Evolutionary conservation across 805 yeast species (phyloP).

Genomic region (Metschnikowia noctiluminum): DNA sequence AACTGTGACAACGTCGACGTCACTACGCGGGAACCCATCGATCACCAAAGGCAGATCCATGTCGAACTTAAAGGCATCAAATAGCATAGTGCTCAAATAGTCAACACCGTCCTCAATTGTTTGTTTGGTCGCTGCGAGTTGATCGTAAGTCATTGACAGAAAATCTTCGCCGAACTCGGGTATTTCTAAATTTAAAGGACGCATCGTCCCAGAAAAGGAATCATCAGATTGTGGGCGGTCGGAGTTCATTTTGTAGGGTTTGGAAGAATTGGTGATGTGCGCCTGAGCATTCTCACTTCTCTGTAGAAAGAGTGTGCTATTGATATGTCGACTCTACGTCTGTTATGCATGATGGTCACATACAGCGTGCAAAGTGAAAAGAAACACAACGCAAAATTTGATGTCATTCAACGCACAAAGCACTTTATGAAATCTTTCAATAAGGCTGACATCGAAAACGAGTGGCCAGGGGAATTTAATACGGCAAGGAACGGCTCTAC

Average conservation of each 20-base stretch:
- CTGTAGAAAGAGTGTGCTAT: too few species aligned
- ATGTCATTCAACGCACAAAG: too few species aligned
- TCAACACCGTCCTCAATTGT: slow-evolving; percentile 37
- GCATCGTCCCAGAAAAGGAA: slow-evolving; percentile 16
- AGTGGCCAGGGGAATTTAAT: too few species aligned
- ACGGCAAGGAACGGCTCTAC: too few species aligned
- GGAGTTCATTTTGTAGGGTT: not conserved
- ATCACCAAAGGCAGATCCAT: slow-evolving; percentile 66
- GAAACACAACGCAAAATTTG: too few species aligned
- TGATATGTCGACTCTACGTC: not conserved
- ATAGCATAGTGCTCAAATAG: slow-evolving; percentile 41
- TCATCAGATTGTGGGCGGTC: slow-evolving; percentile 1
- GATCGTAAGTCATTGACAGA: slow-evolving; percentile 8
- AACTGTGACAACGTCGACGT: slow-evolving; percentile 71
- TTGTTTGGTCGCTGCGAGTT: slow-evolving; percentile 17
- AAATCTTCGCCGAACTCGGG: slow-evolving; percentile 4
- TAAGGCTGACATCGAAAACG: too few species aligned
- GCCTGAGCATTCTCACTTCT: not conserved
- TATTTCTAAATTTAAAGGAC: slow-evolving; percentile 14
- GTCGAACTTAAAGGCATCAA: slow-evolving; percentile 44
- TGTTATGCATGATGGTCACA: not conserved
- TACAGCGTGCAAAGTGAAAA: too few species aligned
- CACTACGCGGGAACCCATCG: slow-evolving; percentile 86
- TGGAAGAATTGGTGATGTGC: not conserved
- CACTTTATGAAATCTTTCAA: too few species aligned